These are phyloP conservation scores for Macrolepiota albuminosa DNA, from an alignment of 768 basidiomycete genomes.

Conservation along the genomic window DNA sequence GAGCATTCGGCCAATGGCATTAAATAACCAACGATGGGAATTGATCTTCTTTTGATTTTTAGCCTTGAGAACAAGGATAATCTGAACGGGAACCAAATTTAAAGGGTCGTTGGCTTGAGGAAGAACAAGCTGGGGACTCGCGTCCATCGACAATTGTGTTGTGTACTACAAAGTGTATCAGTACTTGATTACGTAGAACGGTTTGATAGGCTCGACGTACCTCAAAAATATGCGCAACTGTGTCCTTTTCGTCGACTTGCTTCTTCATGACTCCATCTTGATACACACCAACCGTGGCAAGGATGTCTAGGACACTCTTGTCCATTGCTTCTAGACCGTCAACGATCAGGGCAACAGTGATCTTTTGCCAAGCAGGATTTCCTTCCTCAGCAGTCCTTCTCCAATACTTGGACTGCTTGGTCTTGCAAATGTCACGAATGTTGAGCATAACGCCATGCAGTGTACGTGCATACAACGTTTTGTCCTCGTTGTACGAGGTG, in stretches of 20 bases:
- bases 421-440: conserved; percentile 96
- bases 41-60: conserved; percentile 97
- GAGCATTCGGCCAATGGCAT: conserved; percentile 81
- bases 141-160: conserved; percentile 90
- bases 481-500: conserved; percentile 92
- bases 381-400: conserved; percentile 78
- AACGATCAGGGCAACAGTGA: conserved; percentile 84
- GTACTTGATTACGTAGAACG: conserved; percentile 5
- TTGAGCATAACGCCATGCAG: conserved; percentile 97
- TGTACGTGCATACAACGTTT: conserved; percentile 85
- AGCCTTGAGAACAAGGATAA: conserved; percentile 88
- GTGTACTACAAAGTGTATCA: conserved; percentile 63
- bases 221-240: conserved; percentile 94
- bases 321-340: conserved; percentile 96
- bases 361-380: conserved; percentile 84
- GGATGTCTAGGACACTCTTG: conserved; percentile 85
- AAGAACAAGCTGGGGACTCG: conserved; percentile 85
- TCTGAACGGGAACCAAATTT: conserved; percentile 89
- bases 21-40: conserved; percentile 94
- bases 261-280: conserved; percentile 97
- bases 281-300: conserved; percentile 89
- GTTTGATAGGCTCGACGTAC: conserved; percentile 30
- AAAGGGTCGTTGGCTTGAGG: conserved; percentile 88
- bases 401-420: conserved; percentile 93
- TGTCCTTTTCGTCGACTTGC: conserved; percentile 82